Base-by-base conservation (phyloP, 2,329 filamentous ascomycete species). In the Didymella glomerata region DNA sequence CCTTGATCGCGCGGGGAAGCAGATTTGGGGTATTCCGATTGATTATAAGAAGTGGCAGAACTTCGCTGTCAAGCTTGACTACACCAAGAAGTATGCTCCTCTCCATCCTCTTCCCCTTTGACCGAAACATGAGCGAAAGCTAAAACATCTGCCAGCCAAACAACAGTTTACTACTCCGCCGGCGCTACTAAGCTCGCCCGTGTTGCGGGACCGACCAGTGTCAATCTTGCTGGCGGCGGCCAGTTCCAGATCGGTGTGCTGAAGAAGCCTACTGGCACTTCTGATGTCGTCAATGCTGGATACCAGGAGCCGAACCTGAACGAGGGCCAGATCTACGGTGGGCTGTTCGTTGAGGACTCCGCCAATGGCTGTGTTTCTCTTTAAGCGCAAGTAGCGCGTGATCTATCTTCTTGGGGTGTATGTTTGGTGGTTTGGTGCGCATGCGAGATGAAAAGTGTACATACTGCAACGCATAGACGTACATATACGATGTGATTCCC, bases 191-290 rank as follows among this genome's bases (percentile, higher is more conserved):
- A 81, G 0, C 82, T 88, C 28, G 74, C 78, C 30, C 70, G 77
- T 1, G 81, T 83, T n/a, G 84, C 80, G 0, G 72, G 77, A 18
- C 75, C 81, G 0, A 67, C 83, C 0, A 22, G 74, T 40, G 85
- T 85, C 64, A 80, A 86, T 64, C 78, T 86, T 54, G 79, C 80
- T 40, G 86, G 86, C 5, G 80, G 83, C 54, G 86, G 86, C 22
- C 85, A 88, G 70, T 87, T 82, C 72, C 86, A 89, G 70, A 82
- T 88, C 50, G 86, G 86, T 34, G 70, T 88, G 1, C 77, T 89
- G 58, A 88, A 88, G 81, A 88, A 88, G 79, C 81, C 84, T 6
- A 79, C 83, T 47, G 78, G 83, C 8, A 71, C 69, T 1, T 63
- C 60, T n/a, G 76, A 77, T 49, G 75, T 78, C 5, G 75, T 72